These are phyloP conservation scores for Inga leiocalycina DNA, from an alignment of 306 rosid species.

Conservation along the genomic window DNA sequence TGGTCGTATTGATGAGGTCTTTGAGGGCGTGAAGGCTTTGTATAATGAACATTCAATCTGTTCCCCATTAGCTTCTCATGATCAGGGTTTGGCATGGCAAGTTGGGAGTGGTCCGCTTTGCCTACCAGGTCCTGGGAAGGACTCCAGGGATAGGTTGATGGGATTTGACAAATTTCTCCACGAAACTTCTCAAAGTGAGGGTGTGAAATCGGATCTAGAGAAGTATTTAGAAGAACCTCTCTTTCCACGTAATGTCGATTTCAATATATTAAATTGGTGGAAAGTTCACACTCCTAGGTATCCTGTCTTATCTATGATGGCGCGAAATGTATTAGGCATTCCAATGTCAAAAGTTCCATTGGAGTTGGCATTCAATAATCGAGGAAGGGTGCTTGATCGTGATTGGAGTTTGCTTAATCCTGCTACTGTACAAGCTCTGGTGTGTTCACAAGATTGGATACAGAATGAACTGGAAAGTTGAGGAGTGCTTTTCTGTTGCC, in stretches of 20 bases:
- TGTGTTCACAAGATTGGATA: constrained; percentile 97
- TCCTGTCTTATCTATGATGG: constrained; percentile 98
- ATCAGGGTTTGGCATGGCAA: constrained; percentile 83
- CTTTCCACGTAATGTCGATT: constrained; percentile 84
- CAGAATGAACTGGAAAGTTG: constrained; percentile 86
- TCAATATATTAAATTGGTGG: constrained; percentile 92
- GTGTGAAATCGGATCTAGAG: constrained; percentile 82
- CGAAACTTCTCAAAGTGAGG: constrained; percentile 81
- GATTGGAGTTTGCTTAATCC: constrained; percentile 80
- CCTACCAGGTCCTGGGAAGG: constrained; percentile 60
- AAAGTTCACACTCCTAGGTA: constrained; percentile 95
- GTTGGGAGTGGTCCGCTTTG: constrained; percentile 56
- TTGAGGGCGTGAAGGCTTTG: constrained; percentile 74
- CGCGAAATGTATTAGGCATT: constrained; percentile 81
- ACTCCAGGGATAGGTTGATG: constrained; percentile 80
- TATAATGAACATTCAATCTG: constrained; percentile 86
- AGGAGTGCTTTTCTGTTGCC: constrained; percentile 22
- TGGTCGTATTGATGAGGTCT: constrained; percentile 64
- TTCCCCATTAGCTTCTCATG: constrained; percentile 73
- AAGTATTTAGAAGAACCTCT: constrained; percentile 96
- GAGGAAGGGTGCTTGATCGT: constrained; percentile 69
- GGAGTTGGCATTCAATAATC: constrained; percentile 57
- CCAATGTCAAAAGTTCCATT: constrained; percentile 75
- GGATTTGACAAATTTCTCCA: constrained; percentile 93
- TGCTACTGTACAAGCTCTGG: constrained; percentile 77